phyloP scores from a whole-genome alignment of 2,329 filamentous ascomycete genomes.

The Colletotrichum tofieldiae region DNA sequence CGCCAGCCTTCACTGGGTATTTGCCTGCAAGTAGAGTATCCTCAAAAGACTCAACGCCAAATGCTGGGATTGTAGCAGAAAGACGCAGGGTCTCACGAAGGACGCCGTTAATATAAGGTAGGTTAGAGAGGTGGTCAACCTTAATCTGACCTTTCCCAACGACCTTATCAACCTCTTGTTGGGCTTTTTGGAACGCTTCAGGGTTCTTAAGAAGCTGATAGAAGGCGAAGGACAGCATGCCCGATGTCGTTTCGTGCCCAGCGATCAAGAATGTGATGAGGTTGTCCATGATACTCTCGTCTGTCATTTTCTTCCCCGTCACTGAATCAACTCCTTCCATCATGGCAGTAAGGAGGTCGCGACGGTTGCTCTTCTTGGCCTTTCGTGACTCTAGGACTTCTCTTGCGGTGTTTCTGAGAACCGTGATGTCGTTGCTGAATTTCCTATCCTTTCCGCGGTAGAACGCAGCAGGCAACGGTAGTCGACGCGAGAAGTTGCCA shows the following conservation, averaged over 20 bases:
- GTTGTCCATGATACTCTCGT: conserved; percentile 75
- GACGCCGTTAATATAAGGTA: conserved; percentile 75
- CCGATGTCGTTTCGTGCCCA: conserved; percentile 79
- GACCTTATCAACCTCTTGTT: conserved; percentile 77
- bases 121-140: conserved; percentile 71
- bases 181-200: conserved; percentile 70
- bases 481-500: conserved; percentile 62
- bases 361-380: conserved; percentile 58
- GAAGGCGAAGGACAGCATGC: conserved; percentile 75
- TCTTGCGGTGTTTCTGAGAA: conserved; percentile 65
- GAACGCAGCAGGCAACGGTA: conserved; percentile 54
- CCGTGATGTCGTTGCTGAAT: conserved; percentile 65
- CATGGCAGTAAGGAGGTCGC: conserved; percentile 78
- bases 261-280: conserved; percentile 80
- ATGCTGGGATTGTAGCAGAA: conserved; percentile 46
- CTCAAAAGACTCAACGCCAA: conserved; percentile 51
- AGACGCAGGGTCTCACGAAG: conserved; percentile 68
- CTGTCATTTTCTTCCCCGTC: conserved; percentile 73
- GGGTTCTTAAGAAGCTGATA: conserved; percentile 78
- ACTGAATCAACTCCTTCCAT: conserved; percentile 74
- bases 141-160: conserved; percentile 70
- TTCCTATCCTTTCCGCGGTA: conserved; percentile 55
- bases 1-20: conserved; percentile 64
- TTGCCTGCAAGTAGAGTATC: conserved; percentile 66
- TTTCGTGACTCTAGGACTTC: conserved; percentile 74